Base-by-base conservation (phyloP, 768 basidiomycete genomes). In the Termitomyces sp. region DNA sequence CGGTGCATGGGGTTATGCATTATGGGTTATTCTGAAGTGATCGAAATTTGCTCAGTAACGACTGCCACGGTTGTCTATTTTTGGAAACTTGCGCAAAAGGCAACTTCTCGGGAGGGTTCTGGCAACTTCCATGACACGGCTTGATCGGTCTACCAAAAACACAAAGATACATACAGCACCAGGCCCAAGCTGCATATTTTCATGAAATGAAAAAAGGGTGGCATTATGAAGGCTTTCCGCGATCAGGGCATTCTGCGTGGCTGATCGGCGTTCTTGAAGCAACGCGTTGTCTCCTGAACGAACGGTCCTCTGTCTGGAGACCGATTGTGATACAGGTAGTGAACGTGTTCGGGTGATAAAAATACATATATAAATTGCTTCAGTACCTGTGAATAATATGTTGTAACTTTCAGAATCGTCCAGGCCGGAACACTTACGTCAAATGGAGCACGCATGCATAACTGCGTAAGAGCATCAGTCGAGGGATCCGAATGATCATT, bases 81-180 rank as follows among this genome's bases (percentile, higher is more conserved):
- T 47, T 30, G 40, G 30, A 53, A 53, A 26, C 49, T 48, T 14
- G 46, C 57, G 57, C 47, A 53, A 58, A 56, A 53, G 35, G 33
- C 48, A 49, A 49, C 33, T 52, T 26, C 22, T 20, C 50, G 56
- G 40, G 40, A 20, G 7, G 16, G 28, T 47, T 47, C 40, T 20
- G 56, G 56, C 50, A 60, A 63, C 50, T 57, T 58, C 61, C 56
- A 49, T 44, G 22, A n/a, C 42, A 32, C 26, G 40, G 38, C 45
- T 33, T 55, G 57, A 61, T 61, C 57, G 48, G 58, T 9, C 30
- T 30, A 33, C 48, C 45, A 54, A 54, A 28, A 40, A 28, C 28
- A 26, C 46, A 54, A 54, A 36, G 40, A 28, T 35, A 35, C 36
- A 30, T 35, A 36, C 35, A 10, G 13, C 44, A 26, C 18, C 14